Percentiles rank a stretch among this genome's conserved stretches.
These are phyloP conservation scores for Plantago elongata DNA, from an alignment of 257 asterid species.

Conservation along the genomic window DNA sequence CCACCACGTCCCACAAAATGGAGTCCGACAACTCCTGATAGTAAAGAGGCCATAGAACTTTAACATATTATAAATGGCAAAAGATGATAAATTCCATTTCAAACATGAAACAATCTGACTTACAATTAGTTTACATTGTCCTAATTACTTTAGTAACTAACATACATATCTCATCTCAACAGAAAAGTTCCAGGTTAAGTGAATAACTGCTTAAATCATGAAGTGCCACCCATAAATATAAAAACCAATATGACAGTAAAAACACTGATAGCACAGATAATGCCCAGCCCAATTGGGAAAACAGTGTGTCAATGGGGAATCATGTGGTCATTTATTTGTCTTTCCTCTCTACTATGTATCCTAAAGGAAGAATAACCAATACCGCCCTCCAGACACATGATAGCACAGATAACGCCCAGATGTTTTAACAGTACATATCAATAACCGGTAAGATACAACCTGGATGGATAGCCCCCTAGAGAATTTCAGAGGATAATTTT, in stretches of 20 bases:
- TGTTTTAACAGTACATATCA: no score
- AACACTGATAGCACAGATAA: not conserved
- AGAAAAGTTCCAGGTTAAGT: not conserved
- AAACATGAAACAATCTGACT: conserved; percentile 3
- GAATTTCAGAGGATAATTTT: no score
- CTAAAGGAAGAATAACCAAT: conserved; percentile 18
- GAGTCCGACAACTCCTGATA: conserved; percentile 74
- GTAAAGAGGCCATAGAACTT: conserved; percentile 18
- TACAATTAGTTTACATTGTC: conserved; percentile 10
- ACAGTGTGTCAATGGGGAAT: not conserved
- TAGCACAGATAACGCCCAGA: no score
- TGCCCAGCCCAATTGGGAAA: not conserved
- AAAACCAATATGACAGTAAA: not conserved
- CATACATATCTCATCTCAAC: conserved; percentile 6
- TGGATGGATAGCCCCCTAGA: no score
- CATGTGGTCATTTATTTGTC: conserved; percentile 6
- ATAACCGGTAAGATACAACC: no score
- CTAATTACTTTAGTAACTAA: conserved; percentile 10
- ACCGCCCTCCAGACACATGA: conserved; percentile 15
- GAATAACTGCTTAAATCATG: not conserved
- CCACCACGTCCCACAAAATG: conserved; percentile 76
- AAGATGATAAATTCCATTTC: conserved; percentile 10
- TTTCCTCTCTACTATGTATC: conserved; percentile 8
- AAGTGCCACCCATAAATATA: conserved; percentile 6
- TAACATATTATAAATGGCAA: not conserved